phyloP scores from a whole-genome alignment of 2,329 filamentous ascomycete genomes.

The Fusarium anthophilum region DNA sequence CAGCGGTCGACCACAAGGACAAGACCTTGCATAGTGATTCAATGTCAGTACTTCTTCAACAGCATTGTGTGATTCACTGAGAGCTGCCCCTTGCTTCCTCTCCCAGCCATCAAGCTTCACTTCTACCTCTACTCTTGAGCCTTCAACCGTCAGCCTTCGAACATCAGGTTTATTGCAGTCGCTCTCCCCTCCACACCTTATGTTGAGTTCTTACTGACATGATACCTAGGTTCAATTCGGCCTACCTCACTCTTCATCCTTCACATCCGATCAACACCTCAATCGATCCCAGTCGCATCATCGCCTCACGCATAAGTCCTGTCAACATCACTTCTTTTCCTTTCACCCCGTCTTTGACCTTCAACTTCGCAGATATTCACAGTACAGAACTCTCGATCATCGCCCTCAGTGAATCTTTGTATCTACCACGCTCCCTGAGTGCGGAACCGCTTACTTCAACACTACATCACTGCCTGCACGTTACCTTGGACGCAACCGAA shows the following conservation, averaged over 20 bases:
- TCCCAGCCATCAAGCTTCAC: too few species aligned
- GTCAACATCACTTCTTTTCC: background rate
- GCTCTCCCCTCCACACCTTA: background rate
- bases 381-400: background rate
- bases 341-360: rapidly evolving
- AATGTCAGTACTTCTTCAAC: background rate
- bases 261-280: too few species aligned
- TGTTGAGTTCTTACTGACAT: background rate
- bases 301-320: background rate
- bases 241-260: background rate
- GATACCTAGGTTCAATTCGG: background rate
- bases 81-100: too few species aligned
- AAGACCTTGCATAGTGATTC: background rate
- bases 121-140: background rate
- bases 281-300: background rate
- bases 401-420: background rate
- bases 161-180: background rate
- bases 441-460: too few species aligned
- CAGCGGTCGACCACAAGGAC: background rate
- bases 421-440: background rate
- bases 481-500: too few species aligned
- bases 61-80: background rate
- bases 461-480: background rate
- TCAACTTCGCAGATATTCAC: background rate
- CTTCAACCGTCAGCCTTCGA: background rate